Evolutionary conservation across 306 rosid species (phyloP), one percentile per base, ranked within the genome.

Genomic region (Rubus idaeus): DNA sequence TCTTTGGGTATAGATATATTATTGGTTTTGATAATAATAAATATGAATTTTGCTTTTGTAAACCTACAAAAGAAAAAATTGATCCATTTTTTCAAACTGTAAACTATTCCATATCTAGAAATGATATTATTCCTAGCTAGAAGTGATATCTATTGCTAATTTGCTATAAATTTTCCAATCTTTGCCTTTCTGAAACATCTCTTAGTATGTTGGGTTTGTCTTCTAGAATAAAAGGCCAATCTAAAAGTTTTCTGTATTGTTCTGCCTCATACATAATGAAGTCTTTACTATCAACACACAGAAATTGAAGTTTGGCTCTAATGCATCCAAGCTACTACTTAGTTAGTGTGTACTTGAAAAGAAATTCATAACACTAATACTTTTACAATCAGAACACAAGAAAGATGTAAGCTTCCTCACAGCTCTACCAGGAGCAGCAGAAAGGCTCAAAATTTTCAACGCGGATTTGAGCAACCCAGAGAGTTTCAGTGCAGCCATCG

Each of bases 381-480:
- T 6, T 16, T 17, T 7, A 17, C 44, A 56, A 37, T 3, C 71
- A 85, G 90, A 58, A 10, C 61, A 50, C 40, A 77, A 75, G 78
- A 81, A 50, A 65, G 93, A 89, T 79, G 40, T 74, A 1, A 80
- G 87, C 83, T 86, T 62, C 82, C 91, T 87, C n/a, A 87, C 81
- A 78, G 80, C n/a, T 68, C 70, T 87, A 53, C 88, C 83, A 10
- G 74, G 76, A 82, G 88, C 90, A 73, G 64, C 80, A 40, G 74
- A 82, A 47, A 80, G 68, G 78, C 84, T 87, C 17, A 60, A 68
- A 53, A 49, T 85, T 44, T 83, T 87, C 79, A 8, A 55, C 0
- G 91, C 88, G 1, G 84, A 83, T 52, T 86, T 89, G 1, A 55
- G 71, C 39, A 26, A 80, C 13, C 81, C 77, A 0, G 83, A 80